Base-by-base conservation (phyloP, 495 filamentous ascomycete species). In the Acidiella bohemica region DNA sequence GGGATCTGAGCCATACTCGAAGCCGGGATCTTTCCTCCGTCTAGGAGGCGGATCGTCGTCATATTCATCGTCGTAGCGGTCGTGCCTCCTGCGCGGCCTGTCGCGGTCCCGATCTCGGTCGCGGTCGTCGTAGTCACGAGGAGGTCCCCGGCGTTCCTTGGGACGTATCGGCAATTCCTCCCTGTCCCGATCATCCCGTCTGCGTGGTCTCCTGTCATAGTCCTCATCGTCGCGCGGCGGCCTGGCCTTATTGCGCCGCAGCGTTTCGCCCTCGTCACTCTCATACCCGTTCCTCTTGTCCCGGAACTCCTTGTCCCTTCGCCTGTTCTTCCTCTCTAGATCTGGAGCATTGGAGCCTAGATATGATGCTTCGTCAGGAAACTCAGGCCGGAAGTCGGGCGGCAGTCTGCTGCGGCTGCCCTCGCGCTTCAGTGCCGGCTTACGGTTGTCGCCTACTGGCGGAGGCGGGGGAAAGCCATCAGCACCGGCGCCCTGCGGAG, bases 281-380 rank as follows among this genome's bases (percentile, higher is more conserved):
- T 52, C 49, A 34, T 55, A 55, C 20, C 48, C 52, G 24, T 52
- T 41, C 9, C 52, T 33, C 41, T 46, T 51, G 14, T 51, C 44
- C n/a, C 52, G 36, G 42, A 55, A 55, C 23, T 49, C 35, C n/a
- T 35, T 42, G 13, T 55, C 39, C 12, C 13, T 32, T 6, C 30
- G 36, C 16, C 41, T 24, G 24, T 33, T 38, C 40, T 55, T 55
- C 19, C 36, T 25, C 37, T 55, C 52, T 5, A 52, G 29, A 39
- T 55, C 52, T 2, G 47, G 52, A 5, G 47, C 44, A 4, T 37
- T 36, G 4, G 41, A 43, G 32, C 47, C 43, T n/a, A 53, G 46
- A 23, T 53, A 53, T 4, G 50, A 53, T n/a, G 41, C 46, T 26
- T 53, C 46, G 33, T 53, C 50, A 13, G 46, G 41, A 22, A 53